Conservation (phyloP, 331 rosid species). For the Erythrophleum ivorense region DNA sequence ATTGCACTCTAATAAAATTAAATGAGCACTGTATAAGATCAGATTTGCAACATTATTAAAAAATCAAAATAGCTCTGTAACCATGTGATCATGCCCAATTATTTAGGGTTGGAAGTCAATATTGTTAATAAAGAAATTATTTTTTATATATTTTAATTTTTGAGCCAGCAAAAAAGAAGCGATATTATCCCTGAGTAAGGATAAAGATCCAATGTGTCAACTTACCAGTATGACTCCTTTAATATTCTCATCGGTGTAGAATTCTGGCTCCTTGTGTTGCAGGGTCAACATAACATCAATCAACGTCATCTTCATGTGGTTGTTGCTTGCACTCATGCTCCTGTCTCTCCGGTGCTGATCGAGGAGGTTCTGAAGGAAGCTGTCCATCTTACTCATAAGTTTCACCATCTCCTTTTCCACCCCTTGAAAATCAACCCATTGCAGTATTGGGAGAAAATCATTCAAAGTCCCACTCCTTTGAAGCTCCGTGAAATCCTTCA, state of each 20-base stretch:
- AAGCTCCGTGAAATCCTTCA: slow-evolving; percentile 18
- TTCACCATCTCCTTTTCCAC: slow-evolving; percentile 47
- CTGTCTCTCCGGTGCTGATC: slow-evolving; percentile 35
- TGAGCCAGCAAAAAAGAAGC: too few relatives aligned
- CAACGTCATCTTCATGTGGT: slow-evolving; percentile 23
- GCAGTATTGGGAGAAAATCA: slow-evolving; percentile 31
- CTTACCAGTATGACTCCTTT: slow-evolving; percentile 47
- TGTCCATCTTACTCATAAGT: slow-evolving; percentile 35
- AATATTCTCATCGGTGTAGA: slow-evolving; percentile 42
- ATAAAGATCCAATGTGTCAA: background rate
- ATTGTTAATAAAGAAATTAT: background rate
- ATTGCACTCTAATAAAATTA: too few relatives aligned
- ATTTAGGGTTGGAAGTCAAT: background rate
- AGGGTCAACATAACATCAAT: slow-evolving; percentile 46
- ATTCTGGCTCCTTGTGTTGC: slow-evolving; percentile 51
- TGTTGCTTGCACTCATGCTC: background rate
- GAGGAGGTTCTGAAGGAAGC: slow-evolving; percentile 41
- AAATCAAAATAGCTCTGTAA: background rate
- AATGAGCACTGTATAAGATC: background rate
- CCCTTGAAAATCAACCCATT: slow-evolving; percentile 46
- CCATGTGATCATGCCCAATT: background rate
- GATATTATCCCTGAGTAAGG: background rate
- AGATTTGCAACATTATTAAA: too few relatives aligned
- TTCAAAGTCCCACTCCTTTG: slow-evolving; percentile 13
- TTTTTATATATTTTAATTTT: too few relatives aligned